Evolutionary conservation across 2,329 filamentous ascomycete species (phyloP).

Genomic region (Exophiala lecanii-corni): DNA sequence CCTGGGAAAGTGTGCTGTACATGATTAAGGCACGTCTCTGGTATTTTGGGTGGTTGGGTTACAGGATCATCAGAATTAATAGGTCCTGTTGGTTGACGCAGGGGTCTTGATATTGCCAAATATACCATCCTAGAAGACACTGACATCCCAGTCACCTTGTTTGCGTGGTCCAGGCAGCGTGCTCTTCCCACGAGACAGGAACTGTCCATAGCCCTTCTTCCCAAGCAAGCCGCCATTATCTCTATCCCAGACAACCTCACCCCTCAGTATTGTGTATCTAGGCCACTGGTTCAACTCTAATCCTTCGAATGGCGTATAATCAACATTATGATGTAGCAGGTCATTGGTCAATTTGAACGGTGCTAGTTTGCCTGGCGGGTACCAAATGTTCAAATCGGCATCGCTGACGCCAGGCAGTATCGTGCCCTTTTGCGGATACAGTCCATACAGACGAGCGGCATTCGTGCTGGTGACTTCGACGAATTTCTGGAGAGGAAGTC

Average conservation of each 20-base stretch:
- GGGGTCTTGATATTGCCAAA: too few relatives aligned
- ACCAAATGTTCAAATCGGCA: slow-evolving; percentile 57
- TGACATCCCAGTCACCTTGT: not conserved
- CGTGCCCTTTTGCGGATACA: slow-evolving; percentile 49
- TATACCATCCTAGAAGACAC: not conserved
- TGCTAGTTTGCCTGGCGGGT: slow-evolving; percentile 42
- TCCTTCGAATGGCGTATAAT: slow-evolving; percentile 61
- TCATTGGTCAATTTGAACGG: slow-evolving; percentile 47
- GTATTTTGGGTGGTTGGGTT: too few relatives aligned
- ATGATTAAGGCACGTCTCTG: too few relatives aligned
- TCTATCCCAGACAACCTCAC: slow-evolving; percentile 48
- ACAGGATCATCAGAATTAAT: too few relatives aligned
- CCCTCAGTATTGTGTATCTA: slow-evolving; percentile 56
- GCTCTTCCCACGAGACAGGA: slow-evolving; percentile 41
- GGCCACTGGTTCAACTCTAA: slow-evolving; percentile 56
- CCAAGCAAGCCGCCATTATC: slow-evolving; percentile 52
- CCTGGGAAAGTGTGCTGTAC: too few relatives aligned
- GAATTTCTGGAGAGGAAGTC: slow-evolving; percentile 46
- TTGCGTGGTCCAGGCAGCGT: slow-evolving; percentile 32
- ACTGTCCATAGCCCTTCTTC: slow-evolving; percentile 46
- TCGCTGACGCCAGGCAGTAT: slow-evolving; percentile 48
- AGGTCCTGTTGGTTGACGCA: too few relatives aligned
- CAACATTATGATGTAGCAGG: slow-evolving; percentile 57
- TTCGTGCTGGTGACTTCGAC: slow-evolving; percentile 54
- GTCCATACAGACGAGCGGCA: slow-evolving; percentile 54